phyloP scores from a whole-genome alignment of 331 rosid genomes.

The Malus hybrid region DNA sequence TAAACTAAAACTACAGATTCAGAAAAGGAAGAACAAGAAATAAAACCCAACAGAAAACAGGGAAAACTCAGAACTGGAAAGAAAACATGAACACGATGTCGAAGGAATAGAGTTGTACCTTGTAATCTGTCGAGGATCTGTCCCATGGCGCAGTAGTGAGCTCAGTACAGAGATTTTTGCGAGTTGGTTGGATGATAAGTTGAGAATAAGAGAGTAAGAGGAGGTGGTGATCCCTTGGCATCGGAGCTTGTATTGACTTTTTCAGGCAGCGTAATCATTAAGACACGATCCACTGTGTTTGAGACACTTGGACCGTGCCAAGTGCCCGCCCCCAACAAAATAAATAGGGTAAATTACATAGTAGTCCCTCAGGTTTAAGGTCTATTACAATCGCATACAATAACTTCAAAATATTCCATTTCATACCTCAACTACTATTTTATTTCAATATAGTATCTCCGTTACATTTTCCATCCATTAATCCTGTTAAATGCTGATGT shows the following conservation, averaged over 20 bases:
- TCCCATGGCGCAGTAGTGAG: slow-evolving; percentile 25
- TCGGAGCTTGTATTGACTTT: not conserved
- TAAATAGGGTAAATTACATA: no score
- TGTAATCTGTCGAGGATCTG: slow-evolving; percentile 44
- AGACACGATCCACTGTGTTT: not conserved
- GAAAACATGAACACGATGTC: not conserved
- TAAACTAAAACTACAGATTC: not conserved
- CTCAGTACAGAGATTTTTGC: not conserved
- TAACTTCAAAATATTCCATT: no score
- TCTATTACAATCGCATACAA: no score
- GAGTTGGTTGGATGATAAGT: not conserved
- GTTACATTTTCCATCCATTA: no score
- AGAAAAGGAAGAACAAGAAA: no score
- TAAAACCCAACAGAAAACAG: not conserved
- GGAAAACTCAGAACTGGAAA: not conserved
- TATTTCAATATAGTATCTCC: no score
- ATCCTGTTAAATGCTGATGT: no score
- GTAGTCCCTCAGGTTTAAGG: no score
- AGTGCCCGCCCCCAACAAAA: no score
- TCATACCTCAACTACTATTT: no score
- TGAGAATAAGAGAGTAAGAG: not conserved
- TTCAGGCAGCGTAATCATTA: not conserved
- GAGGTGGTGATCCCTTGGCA: no score
- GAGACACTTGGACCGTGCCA: no score
- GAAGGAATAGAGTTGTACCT: slow-evolving; percentile 26